Evolutionary conservation across 495 filamentous ascomycete species (phyloP).

Genomic region (Bathelium albidoporum): DNA sequence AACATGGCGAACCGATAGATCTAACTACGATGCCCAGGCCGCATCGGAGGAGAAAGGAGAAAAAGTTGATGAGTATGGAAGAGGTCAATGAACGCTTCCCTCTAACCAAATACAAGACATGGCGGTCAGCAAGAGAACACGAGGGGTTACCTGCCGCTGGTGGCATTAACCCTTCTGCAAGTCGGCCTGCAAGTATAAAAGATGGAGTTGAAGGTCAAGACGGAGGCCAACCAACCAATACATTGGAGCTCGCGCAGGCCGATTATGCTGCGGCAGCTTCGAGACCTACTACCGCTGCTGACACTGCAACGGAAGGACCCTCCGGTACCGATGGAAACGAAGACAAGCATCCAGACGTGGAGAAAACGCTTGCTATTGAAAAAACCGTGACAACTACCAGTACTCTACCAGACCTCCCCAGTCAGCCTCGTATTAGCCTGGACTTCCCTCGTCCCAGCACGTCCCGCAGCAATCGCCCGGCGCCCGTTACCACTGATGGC

Average conservation of each 20-base stretch:
- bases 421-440: conserved; percentile 4
- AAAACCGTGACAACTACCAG: conserved; percentile 14
- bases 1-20: conserved; percentile 83
- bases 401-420: conserved; percentile 7
- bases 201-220: conserved; percentile 46
- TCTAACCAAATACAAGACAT: conserved; percentile 88
- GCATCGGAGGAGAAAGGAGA: conserved; percentile 79
- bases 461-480: conserved; percentile 2
- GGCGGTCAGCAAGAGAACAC: conserved; percentile 72
- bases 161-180: conserved; percentile 69
- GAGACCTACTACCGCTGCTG: conserved; percentile 7
- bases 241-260: conserved; percentile 21
- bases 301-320: background rate
- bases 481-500: conserved; percentile 20
- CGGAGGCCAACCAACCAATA: conserved; percentile 29
- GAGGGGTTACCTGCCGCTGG: conserved; percentile 77
- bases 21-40: conserved; percentile 66
- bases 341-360: conserved; percentile 7
- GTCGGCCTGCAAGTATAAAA: conserved; percentile 52
- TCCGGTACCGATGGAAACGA: conserved; percentile 1
- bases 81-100: conserved; percentile 98
- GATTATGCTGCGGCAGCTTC: conserved; percentile 16
- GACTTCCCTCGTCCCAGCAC: background rate
- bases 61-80: conserved; percentile 97
- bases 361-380: conserved; percentile 10